Evolutionary conservation across 345 rosid species (phyloP).

Genomic region (Syzygium jambos): DNA sequence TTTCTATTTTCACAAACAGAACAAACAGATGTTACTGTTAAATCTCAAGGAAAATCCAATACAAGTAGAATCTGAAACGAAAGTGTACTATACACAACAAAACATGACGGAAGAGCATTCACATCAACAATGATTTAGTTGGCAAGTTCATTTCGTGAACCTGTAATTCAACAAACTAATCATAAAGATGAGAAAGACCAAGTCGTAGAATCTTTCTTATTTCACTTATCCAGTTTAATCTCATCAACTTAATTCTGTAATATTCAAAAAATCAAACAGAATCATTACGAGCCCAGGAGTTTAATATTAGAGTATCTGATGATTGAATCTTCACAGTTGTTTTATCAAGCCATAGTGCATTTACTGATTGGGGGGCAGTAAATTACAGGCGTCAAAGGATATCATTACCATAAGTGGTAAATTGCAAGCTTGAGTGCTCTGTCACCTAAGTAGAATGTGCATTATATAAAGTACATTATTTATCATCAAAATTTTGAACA

Average conservation of each 20-base stretch:
- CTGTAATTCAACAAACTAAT: not conserved
- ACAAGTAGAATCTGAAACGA: not conserved
- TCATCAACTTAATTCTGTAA: not conserved
- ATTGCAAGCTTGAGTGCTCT: not conserved
- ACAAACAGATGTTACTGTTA: not conserved
- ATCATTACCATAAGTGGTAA: not conserved
- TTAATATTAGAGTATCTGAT: not conserved
- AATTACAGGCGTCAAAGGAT: not conserved
- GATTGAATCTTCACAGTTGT: not conserved
- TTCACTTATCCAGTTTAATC: not conserved
- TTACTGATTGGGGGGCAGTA: not conserved
- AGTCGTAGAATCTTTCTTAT: not conserved
- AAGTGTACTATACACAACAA: not conserved
- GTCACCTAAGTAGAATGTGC: not conserved
- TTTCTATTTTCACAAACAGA: conserved; percentile 34
- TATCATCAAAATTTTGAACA: not conserved
- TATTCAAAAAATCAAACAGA: not conserved
- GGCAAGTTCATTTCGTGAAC: not conserved
- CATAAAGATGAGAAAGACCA: not conserved
- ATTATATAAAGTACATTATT: not conserved
- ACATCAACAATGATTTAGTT: not conserved
- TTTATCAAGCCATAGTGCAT: not conserved
- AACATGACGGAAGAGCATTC: not conserved
- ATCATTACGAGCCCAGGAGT: not conserved
- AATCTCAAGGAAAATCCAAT: not conserved